A percentile compares a stretch with the other conserved stretches of the same genome.
phyloP scores from a whole-genome alignment of 345 rosid species.

The Jatropha curcas region DNA sequence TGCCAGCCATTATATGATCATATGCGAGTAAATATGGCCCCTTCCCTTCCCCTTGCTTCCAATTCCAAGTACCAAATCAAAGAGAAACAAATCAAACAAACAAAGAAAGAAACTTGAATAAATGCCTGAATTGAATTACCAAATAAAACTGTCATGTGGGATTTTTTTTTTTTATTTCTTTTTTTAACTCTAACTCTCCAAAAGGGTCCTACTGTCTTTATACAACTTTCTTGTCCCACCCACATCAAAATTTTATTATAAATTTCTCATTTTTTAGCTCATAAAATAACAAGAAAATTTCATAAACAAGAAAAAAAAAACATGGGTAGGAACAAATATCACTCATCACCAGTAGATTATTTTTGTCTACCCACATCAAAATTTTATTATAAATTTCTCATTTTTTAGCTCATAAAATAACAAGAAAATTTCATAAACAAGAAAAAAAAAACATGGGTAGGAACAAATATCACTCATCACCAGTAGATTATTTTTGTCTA shows the following conservation, averaged over 20 bases:
- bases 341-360: neutral
- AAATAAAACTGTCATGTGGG: neutral
- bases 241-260: neutral
- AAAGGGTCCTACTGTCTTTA: constrained; percentile 7
- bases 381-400: too few relatives aligned
- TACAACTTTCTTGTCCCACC: neutral
- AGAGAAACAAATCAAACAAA: neutral
- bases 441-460: neutral
- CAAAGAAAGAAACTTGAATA: too few relatives aligned
- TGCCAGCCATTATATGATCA: too few relatives aligned
- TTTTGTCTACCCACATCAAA: too few relatives aligned
- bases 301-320: too few relatives aligned
- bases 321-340: neutral
- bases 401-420: neutral
- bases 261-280: neutral
- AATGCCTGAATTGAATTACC: neutral
- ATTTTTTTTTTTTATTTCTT: neutral
- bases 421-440: neutral
- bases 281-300: neutral
- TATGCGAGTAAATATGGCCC: too few relatives aligned
- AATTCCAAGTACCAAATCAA: neutral
- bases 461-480: neutral
- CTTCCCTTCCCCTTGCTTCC: neutral
- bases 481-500: neutral
- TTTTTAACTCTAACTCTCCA: neutral